Evolutionary conservation across 2,329 filamentous ascomycete species (phyloP).

Genomic region (Berkeleyomyces rouxiae): DNA sequence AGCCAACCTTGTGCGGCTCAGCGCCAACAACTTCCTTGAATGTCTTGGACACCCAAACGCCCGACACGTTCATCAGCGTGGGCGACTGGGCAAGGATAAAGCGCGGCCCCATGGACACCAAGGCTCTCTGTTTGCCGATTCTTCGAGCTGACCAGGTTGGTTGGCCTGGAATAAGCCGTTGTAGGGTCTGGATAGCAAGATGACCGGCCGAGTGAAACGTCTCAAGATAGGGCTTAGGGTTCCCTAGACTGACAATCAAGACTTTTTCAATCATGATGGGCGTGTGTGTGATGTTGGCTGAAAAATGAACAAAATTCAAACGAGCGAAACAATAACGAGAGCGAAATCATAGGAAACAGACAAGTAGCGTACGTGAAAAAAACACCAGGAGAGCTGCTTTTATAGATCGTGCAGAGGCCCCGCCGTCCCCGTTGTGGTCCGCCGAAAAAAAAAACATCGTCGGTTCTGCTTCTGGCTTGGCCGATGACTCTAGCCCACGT

Average conservation of each 20-base stretch:
- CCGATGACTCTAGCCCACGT: background rate
- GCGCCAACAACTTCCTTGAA: slow-evolving; percentile 40
- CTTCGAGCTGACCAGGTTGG: slow-evolving; percentile 31
- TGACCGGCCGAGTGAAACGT: slow-evolving; percentile 84
- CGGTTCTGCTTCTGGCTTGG: background rate
- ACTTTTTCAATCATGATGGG: slow-evolving; percentile 29
- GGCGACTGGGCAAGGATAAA: slow-evolving; percentile 60
- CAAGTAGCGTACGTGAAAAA: background rate
- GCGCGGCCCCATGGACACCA: slow-evolving; percentile 31
- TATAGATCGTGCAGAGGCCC: background rate
- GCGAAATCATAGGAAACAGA: background rate
- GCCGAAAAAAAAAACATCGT: background rate
- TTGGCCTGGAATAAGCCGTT: slow-evolving; percentile 28
- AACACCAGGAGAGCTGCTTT: background rate
- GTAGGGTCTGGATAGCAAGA: slow-evolving; percentile 49
- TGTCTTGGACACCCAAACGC: slow-evolving; percentile 48
- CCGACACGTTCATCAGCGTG: slow-evolving; percentile 71
- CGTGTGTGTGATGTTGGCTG: background rate
- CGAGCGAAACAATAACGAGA: background rate
- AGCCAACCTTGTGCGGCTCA: slow-evolving; percentile 21
- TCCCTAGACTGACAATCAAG: slow-evolving; percentile 76
- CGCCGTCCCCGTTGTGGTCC: background rate
- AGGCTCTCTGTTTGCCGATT: slow-evolving; percentile 35
- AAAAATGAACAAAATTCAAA: background rate
- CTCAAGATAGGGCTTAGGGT: slow-evolving; percentile 56